phyloP scores from a whole-genome alignment of 2,329 filamentous ascomycete species.

The Cladosporium sp. region DNA sequence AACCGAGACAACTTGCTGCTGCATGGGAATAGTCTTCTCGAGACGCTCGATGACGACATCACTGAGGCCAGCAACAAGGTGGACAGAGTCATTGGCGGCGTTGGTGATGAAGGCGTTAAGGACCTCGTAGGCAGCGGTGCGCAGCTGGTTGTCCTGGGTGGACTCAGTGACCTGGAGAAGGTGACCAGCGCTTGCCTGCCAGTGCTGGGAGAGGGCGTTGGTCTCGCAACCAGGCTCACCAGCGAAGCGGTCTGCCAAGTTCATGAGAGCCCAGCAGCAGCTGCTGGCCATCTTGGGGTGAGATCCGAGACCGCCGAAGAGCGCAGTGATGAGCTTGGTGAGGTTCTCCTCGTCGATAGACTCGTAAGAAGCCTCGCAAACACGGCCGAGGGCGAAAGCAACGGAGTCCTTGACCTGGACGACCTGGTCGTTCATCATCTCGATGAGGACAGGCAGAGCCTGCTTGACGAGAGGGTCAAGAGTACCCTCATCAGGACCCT shows the following conservation, averaged over 20 bases:
- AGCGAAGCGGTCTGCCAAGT: slow-evolving; percentile 91
- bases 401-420: slow-evolving; percentile 94
- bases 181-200: slow-evolving; percentile 84
- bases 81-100: slow-evolving; percentile 79
- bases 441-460: slow-evolving; percentile 84
- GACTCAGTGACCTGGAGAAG: slow-evolving; percentile 82
- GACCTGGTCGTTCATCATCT: slow-evolving; percentile 84
- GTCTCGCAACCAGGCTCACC: slow-evolving; percentile 73
- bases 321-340: slow-evolving; percentile 75
- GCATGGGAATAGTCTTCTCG: slow-evolving; percentile 83
- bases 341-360: slow-evolving; percentile 88
- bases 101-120: slow-evolving; percentile 92
- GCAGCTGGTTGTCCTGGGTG: slow-evolving; percentile 81
- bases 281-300: slow-evolving; percentile 96
- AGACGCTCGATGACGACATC: slow-evolving; percentile 87
- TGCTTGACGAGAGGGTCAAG: slow-evolving; percentile 94
- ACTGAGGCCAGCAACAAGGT: slow-evolving; percentile 74
- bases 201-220: slow-evolving; percentile 86
- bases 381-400: slow-evolving; percentile 91
- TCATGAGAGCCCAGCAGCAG: slow-evolving; percentile 99
- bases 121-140: slow-evolving; percentile 95
- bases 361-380: slow-evolving; percentile 88
- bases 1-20: slow-evolving; percentile 90
- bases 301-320: slow-evolving; percentile 86
- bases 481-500: slow-evolving; percentile 89